phyloP scores from a whole-genome alignment of 768 basidiomycete species.

The Boletus vermiculosoides region DNA sequence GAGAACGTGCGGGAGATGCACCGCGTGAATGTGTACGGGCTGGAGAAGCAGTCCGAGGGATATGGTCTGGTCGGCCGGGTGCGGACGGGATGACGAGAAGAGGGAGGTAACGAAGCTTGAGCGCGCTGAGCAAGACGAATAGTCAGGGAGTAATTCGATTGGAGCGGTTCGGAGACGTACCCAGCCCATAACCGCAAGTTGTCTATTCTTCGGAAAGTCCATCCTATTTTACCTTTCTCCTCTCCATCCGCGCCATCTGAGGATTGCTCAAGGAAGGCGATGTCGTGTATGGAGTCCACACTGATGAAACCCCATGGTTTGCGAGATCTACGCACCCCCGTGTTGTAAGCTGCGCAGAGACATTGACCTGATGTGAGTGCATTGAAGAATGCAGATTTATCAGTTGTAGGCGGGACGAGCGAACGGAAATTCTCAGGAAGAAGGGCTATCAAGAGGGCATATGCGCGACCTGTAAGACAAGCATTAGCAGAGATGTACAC shows the following conservation, averaged over 20 bases:
- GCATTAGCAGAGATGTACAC: not conserved
- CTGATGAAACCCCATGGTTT: conserved; percentile 90
- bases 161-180: conserved; percentile 42
- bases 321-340: conserved; percentile 73
- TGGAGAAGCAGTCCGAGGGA: conserved; percentile 24
- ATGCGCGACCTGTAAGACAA: conserved; percentile 53
- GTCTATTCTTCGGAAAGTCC: conserved; percentile 86
- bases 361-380: conserved; percentile 74
- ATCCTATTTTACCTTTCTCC: conserved; percentile 54
- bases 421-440: conserved; percentile 57
- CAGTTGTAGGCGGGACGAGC: conserved; percentile 35
- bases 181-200: conserved; percentile 84
- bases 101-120: conserved; percentile 80
- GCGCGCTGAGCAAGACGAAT: conserved; percentile 47
- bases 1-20: conserved; percentile 25
- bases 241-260: conserved; percentile 36
- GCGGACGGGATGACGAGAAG: conserved; percentile 58
- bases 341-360: conserved; percentile 79
- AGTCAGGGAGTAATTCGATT: not conserved
- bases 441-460: conserved; percentile 57
- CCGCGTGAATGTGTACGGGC: conserved; percentile 18
- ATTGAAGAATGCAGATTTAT: conserved; percentile 43
- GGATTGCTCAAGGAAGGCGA: conserved; percentile 60
- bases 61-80: conserved; percentile 29
- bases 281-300: conserved; percentile 74